Evolutionary conservation across 2,329 filamentous ascomycete genomes (phyloP), one percentile per base, ranked within the genome.

Genomic region (Fusarium floridanum): DNA sequence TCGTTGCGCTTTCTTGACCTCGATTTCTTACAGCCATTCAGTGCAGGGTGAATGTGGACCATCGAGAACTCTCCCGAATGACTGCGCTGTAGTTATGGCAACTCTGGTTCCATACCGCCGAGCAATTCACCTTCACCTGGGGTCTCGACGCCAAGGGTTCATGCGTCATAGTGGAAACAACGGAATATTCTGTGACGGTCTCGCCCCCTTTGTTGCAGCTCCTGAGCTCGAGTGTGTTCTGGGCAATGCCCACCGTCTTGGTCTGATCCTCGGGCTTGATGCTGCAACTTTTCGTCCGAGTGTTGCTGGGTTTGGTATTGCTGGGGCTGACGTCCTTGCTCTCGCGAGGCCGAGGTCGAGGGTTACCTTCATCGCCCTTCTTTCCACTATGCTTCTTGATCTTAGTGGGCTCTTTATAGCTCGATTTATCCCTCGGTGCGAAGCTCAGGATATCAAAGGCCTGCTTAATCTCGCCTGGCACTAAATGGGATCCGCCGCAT

Each of bases 341-440:
- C 20, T 14, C 22, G 20, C 20, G 11, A 3, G n/a, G 20, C 6
- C 14, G 3, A 14, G 24, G 24, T 27, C 24, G 20, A 6, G 43
- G 61, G 6, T 63, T 63, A 1, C 61, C 61, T 22, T 53, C 22
- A 24, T 63, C 61, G 11, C 61, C 61, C 22, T 63, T 63, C 45
- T 63, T 63, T 2, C 61, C 61, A 4, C 45, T 55, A 7, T 48
- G 22, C 45, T 55, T 63, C 32, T 63, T 63, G 32, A 45, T 55
- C 9, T 55, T 41, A 4, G 27, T 53, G 0, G 45, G 45, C 20
- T 24, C 17, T 24, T 63, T 63, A 34, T 53, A 63, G n/a, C 61
- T 45, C 5, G 57, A 43, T 16, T n/a, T 29, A 6, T 17, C 34
- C 6, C 8, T 24, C 2, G 61, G 22, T 10, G 37, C 32, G 22